Conservation (phyloP, 805 yeast genomes). For the Starmerella etchellsii region DNA sequence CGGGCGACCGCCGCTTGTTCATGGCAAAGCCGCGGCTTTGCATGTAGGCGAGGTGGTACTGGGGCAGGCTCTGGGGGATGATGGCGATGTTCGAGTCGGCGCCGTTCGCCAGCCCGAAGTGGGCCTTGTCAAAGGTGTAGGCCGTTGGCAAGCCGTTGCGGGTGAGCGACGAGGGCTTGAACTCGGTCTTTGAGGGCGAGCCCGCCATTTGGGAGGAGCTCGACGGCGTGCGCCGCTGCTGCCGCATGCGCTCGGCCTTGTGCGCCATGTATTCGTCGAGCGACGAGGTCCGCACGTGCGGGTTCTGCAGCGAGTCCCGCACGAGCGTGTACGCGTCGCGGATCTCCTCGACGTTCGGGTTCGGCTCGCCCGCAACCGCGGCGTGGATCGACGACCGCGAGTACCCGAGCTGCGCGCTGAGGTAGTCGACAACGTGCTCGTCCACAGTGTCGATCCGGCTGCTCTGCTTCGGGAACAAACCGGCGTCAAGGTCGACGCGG, state of each 20-base stretch:
- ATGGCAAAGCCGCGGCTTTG: conserved; percentile 42
- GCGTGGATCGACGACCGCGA: conserved; percentile 62
- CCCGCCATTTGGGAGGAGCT: not conserved
- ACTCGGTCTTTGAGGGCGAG: not conserved
- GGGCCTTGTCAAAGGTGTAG: conserved; percentile 30
- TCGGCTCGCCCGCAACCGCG: conserved; percentile 27
- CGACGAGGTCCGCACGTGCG: conserved; percentile 8
- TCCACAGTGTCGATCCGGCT: conserved; percentile 33
- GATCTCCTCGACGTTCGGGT: conserved; percentile 45
- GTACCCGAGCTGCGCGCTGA: conserved; percentile 78
- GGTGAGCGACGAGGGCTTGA: conserved; percentile 18
- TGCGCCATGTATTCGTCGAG: conserved; percentile 19
- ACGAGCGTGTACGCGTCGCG: conserved; percentile 75
- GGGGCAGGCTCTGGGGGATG: conserved; percentile 85
- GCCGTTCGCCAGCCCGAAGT: conserved; percentile 24
- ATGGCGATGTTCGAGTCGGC: conserved; percentile 69
- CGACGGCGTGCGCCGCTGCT: not conserved
- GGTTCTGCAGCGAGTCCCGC: conserved; percentile 53
- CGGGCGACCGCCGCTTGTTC: conserved; percentile 29
- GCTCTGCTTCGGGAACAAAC: conserved; percentile 42
- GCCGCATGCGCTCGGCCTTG: conserved; percentile 12
- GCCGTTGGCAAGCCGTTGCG: conserved; percentile 27
- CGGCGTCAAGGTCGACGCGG: conserved; percentile 63
- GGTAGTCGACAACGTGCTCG: conserved; percentile 60
- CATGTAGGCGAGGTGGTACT: conserved; percentile 90